Conservation (phyloP, 306 rosid species). For the Gynostemma pentaphyllum region DNA sequence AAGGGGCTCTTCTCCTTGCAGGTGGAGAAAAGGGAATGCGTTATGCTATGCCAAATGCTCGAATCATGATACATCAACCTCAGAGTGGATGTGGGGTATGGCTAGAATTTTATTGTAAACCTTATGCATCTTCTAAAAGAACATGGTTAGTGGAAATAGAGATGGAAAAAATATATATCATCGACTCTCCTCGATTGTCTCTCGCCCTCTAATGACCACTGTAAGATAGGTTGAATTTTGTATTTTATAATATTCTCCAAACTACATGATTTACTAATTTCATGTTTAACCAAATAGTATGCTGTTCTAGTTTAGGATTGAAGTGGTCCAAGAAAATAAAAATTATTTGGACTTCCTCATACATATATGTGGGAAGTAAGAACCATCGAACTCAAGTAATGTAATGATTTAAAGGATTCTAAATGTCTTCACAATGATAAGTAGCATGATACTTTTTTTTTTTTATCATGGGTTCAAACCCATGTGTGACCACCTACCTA, state of each 20-base stretch:
- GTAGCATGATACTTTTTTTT: too few species aligned
- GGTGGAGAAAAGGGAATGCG: constrained; percentile 99
- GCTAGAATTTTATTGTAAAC: neutral
- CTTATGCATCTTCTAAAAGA: constrained; percentile 6
- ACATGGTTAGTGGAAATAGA: neutral
- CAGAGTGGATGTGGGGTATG: constrained; percentile 90
- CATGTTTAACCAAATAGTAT: neutral
- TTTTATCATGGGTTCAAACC: too few species aligned
- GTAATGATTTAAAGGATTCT: too few species aligned
- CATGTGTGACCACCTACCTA: too few species aligned
- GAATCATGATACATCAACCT: constrained; percentile 96
- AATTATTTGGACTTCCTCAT: neutral
- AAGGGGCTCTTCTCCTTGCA: constrained; percentile 95
- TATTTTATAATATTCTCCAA: neutral
- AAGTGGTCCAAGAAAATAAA: neutral
- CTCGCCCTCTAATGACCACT: neutral
- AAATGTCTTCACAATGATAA: too few species aligned
- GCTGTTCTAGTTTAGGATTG: neutral
- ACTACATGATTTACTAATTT: neutral
- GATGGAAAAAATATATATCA: neutral
- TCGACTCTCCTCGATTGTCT: neutral
- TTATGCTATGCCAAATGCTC: constrained; percentile 91
- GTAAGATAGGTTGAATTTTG: neutral
- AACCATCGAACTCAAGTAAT: neutral
- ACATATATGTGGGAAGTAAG: neutral